Conservation (phyloP, 2,329 filamentous ascomycete species). For the Monosporascus sp. region DNA sequence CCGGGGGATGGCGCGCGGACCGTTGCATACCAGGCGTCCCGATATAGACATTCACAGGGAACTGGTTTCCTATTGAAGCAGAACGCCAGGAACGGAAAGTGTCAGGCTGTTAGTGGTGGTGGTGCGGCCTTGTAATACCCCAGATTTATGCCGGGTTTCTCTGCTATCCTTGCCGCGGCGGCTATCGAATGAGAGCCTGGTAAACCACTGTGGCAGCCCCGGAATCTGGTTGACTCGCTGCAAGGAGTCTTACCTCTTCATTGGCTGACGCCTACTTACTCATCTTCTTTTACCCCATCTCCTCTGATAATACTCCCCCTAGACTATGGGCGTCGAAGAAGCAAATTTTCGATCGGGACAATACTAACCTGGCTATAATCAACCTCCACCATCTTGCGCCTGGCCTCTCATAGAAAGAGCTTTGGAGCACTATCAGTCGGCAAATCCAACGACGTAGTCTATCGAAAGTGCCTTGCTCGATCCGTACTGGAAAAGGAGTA, state of each 20-base stretch:
- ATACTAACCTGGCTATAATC: neutral
- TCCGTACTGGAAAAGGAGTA: neutral
- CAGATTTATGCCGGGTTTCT: slow-evolving; percentile 13
- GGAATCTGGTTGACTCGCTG: slow-evolving; percentile 18
- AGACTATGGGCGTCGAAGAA: neutral
- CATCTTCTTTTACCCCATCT: slow-evolving; percentile 17
- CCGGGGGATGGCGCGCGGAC: slow-evolving; percentile 10
- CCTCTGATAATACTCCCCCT: slow-evolving; percentile 14
- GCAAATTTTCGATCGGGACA: neutral
- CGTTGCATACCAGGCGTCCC: slow-evolving; percentile 13
- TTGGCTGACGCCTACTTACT: slow-evolving; percentile 20
- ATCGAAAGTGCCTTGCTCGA: neutral
- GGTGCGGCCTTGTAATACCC: slow-evolving; percentile 17
- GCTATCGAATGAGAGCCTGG: slow-evolving; percentile 20
- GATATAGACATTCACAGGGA: slow-evolving; percentile 13
- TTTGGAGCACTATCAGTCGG: neutral
- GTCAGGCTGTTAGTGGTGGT: slow-evolving; percentile 17
- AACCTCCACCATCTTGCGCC: neutral
- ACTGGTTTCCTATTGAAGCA: slow-evolving; percentile 15
- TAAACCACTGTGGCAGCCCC: slow-evolving; percentile 16
- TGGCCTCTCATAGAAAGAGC: neutral
- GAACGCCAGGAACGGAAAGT: slow-evolving; percentile 13
- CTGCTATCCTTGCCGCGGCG: slow-evolving; percentile 15
- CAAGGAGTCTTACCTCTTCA: slow-evolving; percentile 16
- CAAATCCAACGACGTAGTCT: neutral